Evolutionary conservation across 2,329 filamentous ascomycete genomes (phyloP), one percentile per base, ranked within the genome.

Genomic region (Reticulascus tulasneorum): DNA sequence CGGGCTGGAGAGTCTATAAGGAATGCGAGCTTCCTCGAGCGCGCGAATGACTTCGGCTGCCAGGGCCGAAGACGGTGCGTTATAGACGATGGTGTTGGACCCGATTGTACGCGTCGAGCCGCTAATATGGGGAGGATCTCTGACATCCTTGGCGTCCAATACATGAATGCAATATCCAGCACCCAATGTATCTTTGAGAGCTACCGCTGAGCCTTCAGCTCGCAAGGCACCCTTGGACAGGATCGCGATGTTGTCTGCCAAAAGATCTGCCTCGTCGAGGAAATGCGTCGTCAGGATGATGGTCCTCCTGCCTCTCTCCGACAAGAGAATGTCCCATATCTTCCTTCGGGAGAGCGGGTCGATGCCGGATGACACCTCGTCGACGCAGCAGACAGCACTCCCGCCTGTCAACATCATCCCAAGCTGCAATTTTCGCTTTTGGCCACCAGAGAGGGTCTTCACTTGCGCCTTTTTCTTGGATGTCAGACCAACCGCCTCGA

Each of bases 1-100:
- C 1, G 90, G 90, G 0, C 88, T 88, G 12, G 84, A 85, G 47
- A 95, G 85, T 36, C 89, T 81, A 56, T 94, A 95, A 38, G 94
- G 84, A 23, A 94, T 72, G 0, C 79, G 77, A 2, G 71, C 66
- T 1, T 67, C 60, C 55, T 94, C 84, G 1, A 96, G 69, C 6
- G 71, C 58, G 26, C 73, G 71, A 44, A 94, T 84, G 27, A 91
- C 82, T 2, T 71, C 60, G 0, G 86, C 84, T 0, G 87, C 86
- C 26, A 83, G 69, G 12, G 68, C 65, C 1, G 88, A 93, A 5
- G 82, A 75, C 0, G 77, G 66, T 1, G 90, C 78, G 28, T 79
- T 72, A 53, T 90, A 94, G n/a, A 82, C 80, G 1, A 81, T 79
- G 44, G 84, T 76, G 47, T 91, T 86, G 37, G 85, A 79, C 0